phyloP scores from a whole-genome alignment of 192 early-diverging fungal genomes.

The Diversispora epigaea region DNA sequence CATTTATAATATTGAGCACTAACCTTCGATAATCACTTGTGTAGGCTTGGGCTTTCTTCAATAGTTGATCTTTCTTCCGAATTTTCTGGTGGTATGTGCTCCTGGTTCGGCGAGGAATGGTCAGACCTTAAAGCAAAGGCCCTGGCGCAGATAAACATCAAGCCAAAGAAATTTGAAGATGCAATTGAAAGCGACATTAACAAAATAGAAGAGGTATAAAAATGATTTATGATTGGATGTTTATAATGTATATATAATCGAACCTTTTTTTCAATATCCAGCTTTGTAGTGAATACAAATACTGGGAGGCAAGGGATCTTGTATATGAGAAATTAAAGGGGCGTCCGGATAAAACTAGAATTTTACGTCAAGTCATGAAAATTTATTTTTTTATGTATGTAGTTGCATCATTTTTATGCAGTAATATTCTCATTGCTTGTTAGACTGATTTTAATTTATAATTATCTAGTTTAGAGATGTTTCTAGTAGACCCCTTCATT shows the following conservation, averaged over 20 bases:
- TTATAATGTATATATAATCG: background rate
- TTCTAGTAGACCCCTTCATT: slow-evolving; percentile 2
- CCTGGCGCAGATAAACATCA: slow-evolving; percentile 6
- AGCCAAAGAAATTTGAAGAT: slow-evolving; percentile 13
- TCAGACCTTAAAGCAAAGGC: background rate
- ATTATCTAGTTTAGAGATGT: slow-evolving; percentile 14
- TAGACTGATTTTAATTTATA: background rate
- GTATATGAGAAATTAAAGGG: slow-evolving; percentile 3
- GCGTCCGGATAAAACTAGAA: slow-evolving; percentile 16
- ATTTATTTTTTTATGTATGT: slow-evolving; percentile 31
- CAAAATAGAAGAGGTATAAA: slow-evolving; percentile 19
- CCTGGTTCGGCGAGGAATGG: slow-evolving; percentile 32
- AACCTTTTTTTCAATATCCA: slow-evolving; percentile 13
- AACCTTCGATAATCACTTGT: no score
- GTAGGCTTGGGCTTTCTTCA: slow-evolving; percentile 30
- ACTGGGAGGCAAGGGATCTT: slow-evolving; percentile 15
- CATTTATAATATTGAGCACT: no score
- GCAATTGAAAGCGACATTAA: slow-evolving; percentile 1
- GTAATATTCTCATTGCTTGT: background rate
- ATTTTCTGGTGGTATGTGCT: slow-evolving; percentile 25
- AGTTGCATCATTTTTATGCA: background rate
- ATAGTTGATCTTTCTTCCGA: slow-evolving; percentile 32
- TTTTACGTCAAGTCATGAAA: slow-evolving; percentile 17
- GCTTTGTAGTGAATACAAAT: slow-evolving; percentile 14
- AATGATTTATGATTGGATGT: slow-evolving; percentile 14